These are phyloP conservation scores for Salvia hispanica DNA, from an alignment of 257 asterid genomes.

Conservation along the genomic window DNA sequence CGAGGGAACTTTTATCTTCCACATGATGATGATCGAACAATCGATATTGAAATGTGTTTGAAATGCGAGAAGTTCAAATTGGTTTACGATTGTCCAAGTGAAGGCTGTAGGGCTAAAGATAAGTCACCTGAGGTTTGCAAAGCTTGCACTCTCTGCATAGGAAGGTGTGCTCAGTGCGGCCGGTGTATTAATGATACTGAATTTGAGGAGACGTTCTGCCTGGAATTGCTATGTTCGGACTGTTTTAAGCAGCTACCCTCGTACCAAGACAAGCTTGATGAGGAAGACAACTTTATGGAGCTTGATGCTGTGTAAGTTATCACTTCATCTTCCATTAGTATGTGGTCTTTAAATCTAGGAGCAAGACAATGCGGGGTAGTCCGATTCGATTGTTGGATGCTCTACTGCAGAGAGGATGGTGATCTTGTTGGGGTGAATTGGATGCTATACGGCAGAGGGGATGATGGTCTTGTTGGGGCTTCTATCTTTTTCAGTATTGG, in stretches of 20 bases:
- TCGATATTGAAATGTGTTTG: constrained; percentile 82
- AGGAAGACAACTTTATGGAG: constrained; percentile 25
- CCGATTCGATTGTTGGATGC: constrained; percentile 5
- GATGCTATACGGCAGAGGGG: neutral
- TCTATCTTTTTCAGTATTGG: neutral
- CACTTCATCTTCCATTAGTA: neutral
- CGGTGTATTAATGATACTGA: constrained; percentile 58
- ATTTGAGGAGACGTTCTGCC: constrained; percentile 66
- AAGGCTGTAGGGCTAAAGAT: constrained; percentile 61
- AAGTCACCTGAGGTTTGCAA: constrained; percentile 47
- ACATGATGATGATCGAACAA: constrained; percentile 63
- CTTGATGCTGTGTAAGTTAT: constrained; percentile 1
- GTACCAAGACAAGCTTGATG: constrained; percentile 34
- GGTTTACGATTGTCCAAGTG: constrained; percentile 88
- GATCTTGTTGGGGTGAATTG: neutral
- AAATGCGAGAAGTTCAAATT: constrained; percentile 58
- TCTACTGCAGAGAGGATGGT: too few species aligned
- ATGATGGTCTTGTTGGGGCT: neutral
- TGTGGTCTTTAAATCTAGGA: neutral
- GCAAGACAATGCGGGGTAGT: neutral
- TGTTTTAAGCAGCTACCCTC: constrained; percentile 44
- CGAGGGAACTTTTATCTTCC: constrained; percentile 57
- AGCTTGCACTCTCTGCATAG: constrained; percentile 67
- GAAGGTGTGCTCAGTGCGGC: constrained; percentile 77
- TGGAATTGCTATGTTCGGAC: constrained; percentile 65